phyloP scores from a whole-genome alignment of 1,284 basidiomycete genomes.

The Puccinia sorghi region DNA sequence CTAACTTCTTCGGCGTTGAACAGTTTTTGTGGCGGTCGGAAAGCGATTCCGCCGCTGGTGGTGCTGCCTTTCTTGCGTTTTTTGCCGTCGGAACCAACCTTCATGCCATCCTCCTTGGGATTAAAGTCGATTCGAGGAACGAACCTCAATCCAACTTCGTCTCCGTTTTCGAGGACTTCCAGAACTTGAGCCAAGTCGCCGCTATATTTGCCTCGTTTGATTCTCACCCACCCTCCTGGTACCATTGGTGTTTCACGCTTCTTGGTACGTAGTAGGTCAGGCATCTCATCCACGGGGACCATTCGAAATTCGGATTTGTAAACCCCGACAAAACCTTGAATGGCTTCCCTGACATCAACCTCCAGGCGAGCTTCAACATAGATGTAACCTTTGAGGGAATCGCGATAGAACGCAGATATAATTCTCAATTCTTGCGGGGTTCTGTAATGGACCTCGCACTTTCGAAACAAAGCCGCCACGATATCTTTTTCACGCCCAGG shows the following conservation, averaged over 20 bases:
- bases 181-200: constrained; percentile 94
- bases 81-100: constrained; percentile 63
- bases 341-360: constrained; percentile 80
- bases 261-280: constrained; percentile 90
- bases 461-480: constrained; percentile 90
- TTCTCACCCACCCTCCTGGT: constrained; percentile 89
- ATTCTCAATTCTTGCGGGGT: constrained; percentile 74
- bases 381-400: constrained; percentile 90
- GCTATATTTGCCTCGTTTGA: constrained; percentile 88
- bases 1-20: constrained; percentile 93
- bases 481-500: constrained; percentile 88
- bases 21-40: constrained; percentile 84
- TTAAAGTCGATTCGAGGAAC: constrained; percentile 95
- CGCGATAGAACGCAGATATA: constrained; percentile 89
- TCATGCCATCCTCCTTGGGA: constrained; percentile 73
- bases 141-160: constrained; percentile 89
- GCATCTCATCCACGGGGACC: constrained; percentile 98
- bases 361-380: constrained; percentile 91
- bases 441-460: constrained; percentile 73
- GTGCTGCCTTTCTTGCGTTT: constrained; percentile 67
- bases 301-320: constrained; percentile 79
- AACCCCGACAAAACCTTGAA: constrained; percentile 86
- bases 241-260: constrained; percentile 84
- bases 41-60: constrained; percentile 58
- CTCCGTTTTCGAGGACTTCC: constrained; percentile 88